Evolutionary conservation across 2,329 filamentous ascomycete genomes (phyloP), one percentile per base, ranked within the genome.

Genomic region (Ascochyta lentis): DNA sequence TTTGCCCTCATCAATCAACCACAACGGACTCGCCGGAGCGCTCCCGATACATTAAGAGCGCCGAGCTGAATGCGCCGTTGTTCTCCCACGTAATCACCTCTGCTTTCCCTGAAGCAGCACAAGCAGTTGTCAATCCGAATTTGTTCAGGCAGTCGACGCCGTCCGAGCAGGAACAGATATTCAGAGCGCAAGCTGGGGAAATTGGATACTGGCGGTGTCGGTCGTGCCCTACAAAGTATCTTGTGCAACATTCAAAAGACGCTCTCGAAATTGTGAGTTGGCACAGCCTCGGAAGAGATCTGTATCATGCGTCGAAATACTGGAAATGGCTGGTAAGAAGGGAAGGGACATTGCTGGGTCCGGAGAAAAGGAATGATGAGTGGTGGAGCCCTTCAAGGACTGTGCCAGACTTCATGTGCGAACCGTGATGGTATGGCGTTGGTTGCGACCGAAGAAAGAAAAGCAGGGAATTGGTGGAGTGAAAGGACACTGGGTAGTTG

Each of bases 1-100:
- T 51, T 13, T 51, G 48, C 7, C 40, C 48, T 16, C 48, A 51
- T n/a, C 40, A 51, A 23, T 51, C 40, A 2, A 51, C 48, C n/a
- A 31, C 34, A n/a, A 38, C 23, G 8, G 23, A 23, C 29, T 16
- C 23, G 6, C 40, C 48, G 2, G 33, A 44, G n/a, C 16, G 24
- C 2, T 33, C 48, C 5, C 33, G 23, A 13, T 29, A 31, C 8
- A 19, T 50, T 31, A 43, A 29, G 15, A 12, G 35, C n/a, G n/a
- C 27, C 23, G 31, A 42, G 7, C 22, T 6, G n/a, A 44, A 51
- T 5, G 24, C 33, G 15, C 10, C 23, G 6, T 31, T 51, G 7
- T 26, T 51, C 15, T 38, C 26, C 1, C 40, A 44, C 3, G 48
- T 15, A 12, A 51, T 39, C 24, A 23, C 9, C 10, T 51, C 40